Evolutionary conservation across 225 moss, liverwort and hornwort genomes (phyloP).

Genomic region (Thuidium tamariscinum): DNA sequence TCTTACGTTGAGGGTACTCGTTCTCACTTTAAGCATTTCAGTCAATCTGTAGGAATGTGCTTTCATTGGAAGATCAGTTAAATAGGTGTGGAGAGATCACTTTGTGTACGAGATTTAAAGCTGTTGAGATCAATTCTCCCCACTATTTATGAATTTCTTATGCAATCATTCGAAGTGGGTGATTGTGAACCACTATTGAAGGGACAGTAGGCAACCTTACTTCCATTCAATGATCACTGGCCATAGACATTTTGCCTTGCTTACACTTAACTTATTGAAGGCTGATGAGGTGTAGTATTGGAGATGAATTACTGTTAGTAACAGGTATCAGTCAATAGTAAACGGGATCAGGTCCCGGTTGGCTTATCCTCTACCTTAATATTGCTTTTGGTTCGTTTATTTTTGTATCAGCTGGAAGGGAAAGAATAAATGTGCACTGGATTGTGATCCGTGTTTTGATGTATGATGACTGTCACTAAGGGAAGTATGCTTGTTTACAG

Average conservation of each 20-base stretch:
- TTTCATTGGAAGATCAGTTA: not conserved
- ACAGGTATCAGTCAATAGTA: not conserved
- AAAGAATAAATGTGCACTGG: not conserved
- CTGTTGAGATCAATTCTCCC: not conserved
- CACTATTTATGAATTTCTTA: not conserved
- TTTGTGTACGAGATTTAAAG: not conserved
- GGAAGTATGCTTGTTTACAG: constrained; percentile 6
- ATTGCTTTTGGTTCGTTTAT: not conserved
- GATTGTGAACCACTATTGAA: not conserved
- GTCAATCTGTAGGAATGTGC: not conserved
- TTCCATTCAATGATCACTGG: not conserved
- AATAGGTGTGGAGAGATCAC: not conserved
- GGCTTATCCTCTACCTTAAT: not conserved
- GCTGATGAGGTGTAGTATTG: not conserved
- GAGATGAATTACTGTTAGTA: not conserved
- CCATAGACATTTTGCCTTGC: not conserved
- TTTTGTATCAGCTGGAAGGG: not conserved
- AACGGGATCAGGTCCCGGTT: not conserved
- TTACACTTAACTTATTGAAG: not conserved
- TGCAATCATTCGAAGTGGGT: not conserved
- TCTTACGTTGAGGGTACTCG: not conserved
- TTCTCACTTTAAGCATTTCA: not conserved
- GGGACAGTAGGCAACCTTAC: not conserved
- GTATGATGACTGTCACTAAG: not conserved
- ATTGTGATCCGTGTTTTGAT: not conserved